phyloP scores from a whole-genome alignment of 2,329 filamentous ascomycete genomes.

The Dothidotthia symphoricarpi region DNA sequence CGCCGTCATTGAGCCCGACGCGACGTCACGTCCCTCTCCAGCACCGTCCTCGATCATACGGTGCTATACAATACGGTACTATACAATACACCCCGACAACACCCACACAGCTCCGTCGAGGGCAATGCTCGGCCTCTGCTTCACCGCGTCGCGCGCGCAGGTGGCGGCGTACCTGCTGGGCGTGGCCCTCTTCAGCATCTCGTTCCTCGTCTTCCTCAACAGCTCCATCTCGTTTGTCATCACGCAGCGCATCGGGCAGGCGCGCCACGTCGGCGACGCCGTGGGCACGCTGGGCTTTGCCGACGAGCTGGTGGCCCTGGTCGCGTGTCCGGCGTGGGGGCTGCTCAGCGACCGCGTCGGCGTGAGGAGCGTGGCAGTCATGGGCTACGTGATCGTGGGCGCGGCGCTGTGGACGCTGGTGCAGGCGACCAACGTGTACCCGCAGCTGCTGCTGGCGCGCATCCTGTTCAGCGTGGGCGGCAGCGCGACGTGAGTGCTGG shows the following conservation, averaged over 20 bases:
- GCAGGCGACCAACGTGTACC: constrained; percentile 83
- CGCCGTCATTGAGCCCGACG: too few species aligned
- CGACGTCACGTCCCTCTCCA: too few species aligned
- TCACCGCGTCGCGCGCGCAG: constrained; percentile 59
- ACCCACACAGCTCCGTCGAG: too few species aligned
- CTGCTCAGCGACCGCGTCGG: constrained; percentile 74
- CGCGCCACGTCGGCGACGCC: constrained; percentile 71
- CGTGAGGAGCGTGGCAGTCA: constrained; percentile 62
- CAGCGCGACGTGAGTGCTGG: constrained; percentile 66
- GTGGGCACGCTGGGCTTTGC: constrained; percentile 83
- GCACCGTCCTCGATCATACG: too few species aligned
- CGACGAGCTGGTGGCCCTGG: constrained; percentile 76
- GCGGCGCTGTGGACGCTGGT: constrained; percentile 76
- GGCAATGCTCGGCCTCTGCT: constrained; percentile 44
- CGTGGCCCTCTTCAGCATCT: constrained; percentile 82
- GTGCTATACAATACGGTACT: too few species aligned
- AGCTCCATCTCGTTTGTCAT: constrained; percentile 81
- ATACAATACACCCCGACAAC: too few species aligned
- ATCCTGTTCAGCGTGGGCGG: constrained; percentile 87
- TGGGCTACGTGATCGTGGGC: constrained; percentile 81
- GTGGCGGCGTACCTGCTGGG: constrained; percentile 72
- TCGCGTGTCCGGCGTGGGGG: constrained; percentile 79
- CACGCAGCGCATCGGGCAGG: constrained; percentile 75
- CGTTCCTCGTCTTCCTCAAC: constrained; percentile 87
- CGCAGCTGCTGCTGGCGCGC: constrained; percentile 78